Conservation (phyloP, 1,284 basidiomycete species). For the Coriolopsis trogii region DNA sequence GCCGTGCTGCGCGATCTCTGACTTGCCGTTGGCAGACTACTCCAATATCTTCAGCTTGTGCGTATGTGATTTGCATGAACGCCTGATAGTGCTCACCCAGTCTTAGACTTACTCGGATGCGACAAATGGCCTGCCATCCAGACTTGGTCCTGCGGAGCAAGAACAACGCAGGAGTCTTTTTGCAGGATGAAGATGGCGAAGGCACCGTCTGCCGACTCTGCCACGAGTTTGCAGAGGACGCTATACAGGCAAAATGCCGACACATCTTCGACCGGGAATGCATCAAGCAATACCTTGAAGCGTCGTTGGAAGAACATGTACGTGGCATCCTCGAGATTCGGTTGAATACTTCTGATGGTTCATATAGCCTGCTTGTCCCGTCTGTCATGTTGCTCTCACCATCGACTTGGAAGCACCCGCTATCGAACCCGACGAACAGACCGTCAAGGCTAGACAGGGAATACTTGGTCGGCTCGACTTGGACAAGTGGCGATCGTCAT, state of each 20-base stretch:
- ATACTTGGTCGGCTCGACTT: constrained; percentile 92
- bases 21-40: constrained; percentile 63
- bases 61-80: constrained; percentile 30
- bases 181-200: constrained; percentile 63
- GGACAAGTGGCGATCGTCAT: constrained; percentile 90
- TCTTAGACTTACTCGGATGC: constrained; percentile 80
- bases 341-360: constrained; percentile 1
- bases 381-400: constrained; percentile 91
- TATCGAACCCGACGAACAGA: constrained; percentile 75
- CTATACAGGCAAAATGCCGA: constrained; percentile 89
- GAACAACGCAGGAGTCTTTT: constrained; percentile 67
- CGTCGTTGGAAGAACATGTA: constrained; percentile 73
- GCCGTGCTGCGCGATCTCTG: constrained; percentile 2
- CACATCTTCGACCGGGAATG: constrained; percentile 96
- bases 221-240: constrained; percentile 96
- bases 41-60: constrained; percentile 92
- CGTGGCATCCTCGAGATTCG: constrained; percentile 28
- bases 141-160: constrained; percentile 94
- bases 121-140: constrained; percentile 95
- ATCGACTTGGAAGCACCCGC: constrained; percentile 96
- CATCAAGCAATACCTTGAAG: constrained; percentile 90
- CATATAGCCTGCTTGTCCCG: constrained; percentile 86
- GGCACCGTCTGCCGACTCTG: constrained; percentile 92
- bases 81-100: neutral
- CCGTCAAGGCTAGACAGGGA: constrained; percentile 78